These are phyloP conservation scores for Yamadazyma oceani DNA, from an alignment of 1,139 yeast species.

Conservation along the genomic window DNA sequence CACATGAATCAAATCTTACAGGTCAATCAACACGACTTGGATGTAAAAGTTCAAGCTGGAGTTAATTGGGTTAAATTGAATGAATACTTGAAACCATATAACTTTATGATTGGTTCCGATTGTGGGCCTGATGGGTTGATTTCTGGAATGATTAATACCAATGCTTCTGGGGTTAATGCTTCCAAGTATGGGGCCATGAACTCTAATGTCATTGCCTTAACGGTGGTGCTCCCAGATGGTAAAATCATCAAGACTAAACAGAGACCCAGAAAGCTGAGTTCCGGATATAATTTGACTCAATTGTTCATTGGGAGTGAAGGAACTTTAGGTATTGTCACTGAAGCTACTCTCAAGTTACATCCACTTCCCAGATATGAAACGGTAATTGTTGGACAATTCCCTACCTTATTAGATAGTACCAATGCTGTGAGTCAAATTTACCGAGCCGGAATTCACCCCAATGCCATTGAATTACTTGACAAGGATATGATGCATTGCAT, in stretches of 20 bases:
- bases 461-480: constrained; percentile 45
- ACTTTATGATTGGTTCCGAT: constrained; percentile 44
- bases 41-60: constrained; percentile 44
- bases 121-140: constrained; percentile 47
- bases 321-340: constrained; percentile 46
- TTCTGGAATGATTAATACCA: constrained; percentile 47
- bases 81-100: constrained; percentile 23
- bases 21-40: constrained; percentile 41
- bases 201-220: constrained; percentile 41
- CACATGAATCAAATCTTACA: constrained; percentile 35
- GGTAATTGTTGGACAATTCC: constrained; percentile 47
- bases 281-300: constrained; percentile 46
- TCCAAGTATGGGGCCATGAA: constrained; percentile 48
- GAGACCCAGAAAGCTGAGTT: constrained; percentile 45
- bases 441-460: constrained; percentile 41
- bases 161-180: constrained; percentile 48
- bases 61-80: constrained; percentile 47
- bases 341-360: constrained; percentile 43
- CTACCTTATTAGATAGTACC: constrained; percentile 39
- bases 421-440: constrained; percentile 43
- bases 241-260: constrained; percentile 43
- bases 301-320: constrained; percentile 49
- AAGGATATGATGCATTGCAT: constrained; percentile 47
- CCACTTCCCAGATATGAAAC: constrained; percentile 41
- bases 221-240: constrained; percentile 48